Evolutionary conservation across 495 filamentous ascomycete genomes (phyloP), one percentile per base, ranked within the genome.

Genomic region (Trypethelium eluteriae): DNA sequence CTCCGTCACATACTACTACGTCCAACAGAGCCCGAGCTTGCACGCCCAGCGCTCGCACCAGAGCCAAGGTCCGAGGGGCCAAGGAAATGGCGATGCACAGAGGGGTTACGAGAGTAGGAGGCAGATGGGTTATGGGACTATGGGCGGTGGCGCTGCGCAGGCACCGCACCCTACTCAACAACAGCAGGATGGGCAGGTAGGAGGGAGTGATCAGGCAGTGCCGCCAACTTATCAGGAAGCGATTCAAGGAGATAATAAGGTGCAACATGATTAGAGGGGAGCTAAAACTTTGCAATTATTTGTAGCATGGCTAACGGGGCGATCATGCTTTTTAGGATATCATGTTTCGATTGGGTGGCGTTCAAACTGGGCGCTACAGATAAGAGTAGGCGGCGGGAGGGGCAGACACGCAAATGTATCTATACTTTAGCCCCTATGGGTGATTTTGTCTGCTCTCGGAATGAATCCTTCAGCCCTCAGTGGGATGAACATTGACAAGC

Each of bases 191-290:
- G 64, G 53, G 67, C 49, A 68, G 39, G 69, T 64, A 16, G 72
- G 70, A 34, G 66, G 66, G 64, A 68, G 57, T 56, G 75, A 71
- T 32, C 66, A 67, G 62, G 75, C 64, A 44, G 68, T 82, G 32
- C 90, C 91, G 59, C 91, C 91, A 39, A 90, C 88, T 34, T 95
- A 95, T 78, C 87, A 88, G 53, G 89, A 94, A 78, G 91, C 91
- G 44, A 88, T 95, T 44, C 86, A 85, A 74, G 92, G 91, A 12
- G 93, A 96, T 74, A 74, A 96, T 74, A 97, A 97, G 82, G 79
- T 96, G 47, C 93, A 96, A 83, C 53, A 59, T 59, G 53, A 59
- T 59, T 59, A 59, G 32, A 36, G 3, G 53, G 11, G 53, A 59
- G 7, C 3, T 36, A 36, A 10, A 18, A 36, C 25, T 36, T 59